Percentiles rank a stretch among this genome's conserved stretches.
Conservation (phyloP, 306 rosid genomes). For the Quercus dentata region DNA sequence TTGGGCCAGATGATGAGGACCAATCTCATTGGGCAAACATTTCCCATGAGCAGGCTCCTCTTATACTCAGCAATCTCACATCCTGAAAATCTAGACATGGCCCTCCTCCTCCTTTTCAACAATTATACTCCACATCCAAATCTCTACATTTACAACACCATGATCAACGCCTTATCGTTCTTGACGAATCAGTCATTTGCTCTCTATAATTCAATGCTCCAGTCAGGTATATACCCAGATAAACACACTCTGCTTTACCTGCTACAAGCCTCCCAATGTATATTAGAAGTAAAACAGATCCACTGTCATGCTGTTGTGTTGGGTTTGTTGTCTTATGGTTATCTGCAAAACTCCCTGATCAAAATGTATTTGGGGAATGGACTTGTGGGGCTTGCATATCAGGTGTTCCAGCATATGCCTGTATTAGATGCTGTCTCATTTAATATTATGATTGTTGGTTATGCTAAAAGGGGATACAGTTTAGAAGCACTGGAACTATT, state of each 20-base stretch:
- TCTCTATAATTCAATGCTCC: conserved; percentile 29
- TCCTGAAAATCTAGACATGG: conserved; percentile 48
- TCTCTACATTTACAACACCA: conserved; percentile 50
- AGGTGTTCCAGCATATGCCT: conserved; percentile 29
- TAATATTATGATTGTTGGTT: conserved; percentile 45
- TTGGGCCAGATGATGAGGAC: no score
- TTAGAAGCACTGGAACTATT: conserved; percentile 34
- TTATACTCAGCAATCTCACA: conserved; percentile 48
- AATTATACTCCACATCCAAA: conserved; percentile 53
- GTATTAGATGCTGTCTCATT: conserved; percentile 36
- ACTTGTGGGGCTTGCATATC: conserved; percentile 27
- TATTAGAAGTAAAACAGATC: conserved; percentile 38
- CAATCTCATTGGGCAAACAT: no score
- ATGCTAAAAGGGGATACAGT: conserved; percentile 37
- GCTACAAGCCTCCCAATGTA: conserved; percentile 29
- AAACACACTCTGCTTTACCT: conserved; percentile 42
- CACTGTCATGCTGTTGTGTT: conserved; percentile 47
- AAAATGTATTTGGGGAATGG: conserved; percentile 40
- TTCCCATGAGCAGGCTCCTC: conserved; percentile 63
- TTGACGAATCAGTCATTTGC: conserved; percentile 29
- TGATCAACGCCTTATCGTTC: conserved; percentile 46
- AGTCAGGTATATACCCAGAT: conserved; percentile 38
- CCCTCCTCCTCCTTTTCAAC: no score
- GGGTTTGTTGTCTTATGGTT: conserved; percentile 38
- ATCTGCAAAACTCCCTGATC: conserved; percentile 39